Conservation (phyloP, 176 grass and related monocot species). For the Calamus simplicifolius region DNA sequence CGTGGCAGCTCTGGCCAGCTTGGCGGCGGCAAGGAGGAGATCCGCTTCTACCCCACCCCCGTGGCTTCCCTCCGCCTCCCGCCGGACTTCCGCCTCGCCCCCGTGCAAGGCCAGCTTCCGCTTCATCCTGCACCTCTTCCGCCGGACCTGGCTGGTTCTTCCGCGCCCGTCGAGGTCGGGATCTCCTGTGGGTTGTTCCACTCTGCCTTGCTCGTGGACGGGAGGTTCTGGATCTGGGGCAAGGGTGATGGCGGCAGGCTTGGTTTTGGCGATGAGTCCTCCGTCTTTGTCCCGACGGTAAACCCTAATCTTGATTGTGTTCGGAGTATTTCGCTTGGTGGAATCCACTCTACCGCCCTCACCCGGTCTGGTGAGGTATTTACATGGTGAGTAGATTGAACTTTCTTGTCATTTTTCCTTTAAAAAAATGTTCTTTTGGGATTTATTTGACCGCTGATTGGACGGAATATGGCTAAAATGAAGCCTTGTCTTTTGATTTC, state of each 20-base stretch:
- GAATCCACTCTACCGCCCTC: slow-evolving; percentile 82
- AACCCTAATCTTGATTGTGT: slow-evolving; percentile 67
- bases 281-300: slow-evolving; percentile 45
- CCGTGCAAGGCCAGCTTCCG: slow-evolving; percentile 42
- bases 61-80: slow-evolving; percentile 61
- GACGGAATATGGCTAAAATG: too few species aligned
- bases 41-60: slow-evolving; percentile 64
- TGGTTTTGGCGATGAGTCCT: slow-evolving; percentile 60
- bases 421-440: too few species aligned
- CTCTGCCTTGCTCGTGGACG: slow-evolving; percentile 56
- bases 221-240: slow-evolving; percentile 78
- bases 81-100: slow-evolving; percentile 27
- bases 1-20: slow-evolving; percentile 82
- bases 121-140: background rate
- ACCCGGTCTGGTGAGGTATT: slow-evolving; percentile 60
- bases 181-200: slow-evolving; percentile 96
- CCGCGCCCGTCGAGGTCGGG: slow-evolving; percentile 36
- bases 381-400: slow-evolving; percentile 49
- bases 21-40: slow-evolving; percentile 81
- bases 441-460: too few species aligned
- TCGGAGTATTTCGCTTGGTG: slow-evolving; percentile 55
- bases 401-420: background rate
- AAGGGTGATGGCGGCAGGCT: slow-evolving; percentile 87
- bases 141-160: background rate
- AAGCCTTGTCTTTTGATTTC: too few species aligned